Evolutionary conservation across 176 grass and related monocot genomes (phyloP).

Genomic region (Oryza officinalis): DNA sequence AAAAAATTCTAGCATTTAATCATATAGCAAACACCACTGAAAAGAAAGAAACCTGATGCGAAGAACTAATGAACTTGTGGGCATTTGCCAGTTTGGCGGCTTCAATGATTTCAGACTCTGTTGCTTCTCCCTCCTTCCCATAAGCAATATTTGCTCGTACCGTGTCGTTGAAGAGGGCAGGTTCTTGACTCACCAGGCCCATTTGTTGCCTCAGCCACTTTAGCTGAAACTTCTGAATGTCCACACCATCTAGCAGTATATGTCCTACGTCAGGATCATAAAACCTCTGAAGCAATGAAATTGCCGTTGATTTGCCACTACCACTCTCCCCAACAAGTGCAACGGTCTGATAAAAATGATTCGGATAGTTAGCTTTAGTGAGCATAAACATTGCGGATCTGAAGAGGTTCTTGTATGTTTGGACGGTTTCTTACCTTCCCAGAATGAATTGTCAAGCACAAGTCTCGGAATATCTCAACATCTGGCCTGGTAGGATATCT

Average conservation of each 20-base stretch:
- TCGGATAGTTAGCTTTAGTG: conserved; percentile 26
- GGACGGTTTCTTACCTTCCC: conserved; percentile 62
- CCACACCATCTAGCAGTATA: conserved; percentile 82
- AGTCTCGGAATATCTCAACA: conserved; percentile 92
- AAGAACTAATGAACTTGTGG: conserved; percentile 86
- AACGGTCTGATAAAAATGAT: conserved; percentile 70
- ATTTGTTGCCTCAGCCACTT: conserved; percentile 96
- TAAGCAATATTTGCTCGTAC: conserved; percentile 92
- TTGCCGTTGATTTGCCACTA: conserved; percentile 93
- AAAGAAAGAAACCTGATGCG: conserved; percentile 52
- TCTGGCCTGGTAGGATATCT: conserved; percentile 86
- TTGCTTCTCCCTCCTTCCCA: conserved; percentile 81
- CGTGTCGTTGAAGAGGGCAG: conserved; percentile 84
- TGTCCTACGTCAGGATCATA: conserved; percentile 81
- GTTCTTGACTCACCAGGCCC: conserved; percentile 98
- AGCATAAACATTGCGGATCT: background rate
- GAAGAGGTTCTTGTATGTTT: conserved; percentile 1
- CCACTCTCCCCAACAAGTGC: conserved; percentile 96
- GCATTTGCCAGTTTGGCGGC: conserved; percentile 87
- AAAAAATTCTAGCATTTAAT: background rate
- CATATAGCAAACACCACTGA: conserved; percentile 13
- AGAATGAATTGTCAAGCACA: conserved; percentile 83
- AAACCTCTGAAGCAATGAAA: conserved; percentile 89
- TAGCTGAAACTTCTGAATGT: conserved; percentile 87
- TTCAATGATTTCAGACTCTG: conserved; percentile 72